Base-by-base conservation (phyloP, 345 rosid species). In the Turnera subulata region DNA sequence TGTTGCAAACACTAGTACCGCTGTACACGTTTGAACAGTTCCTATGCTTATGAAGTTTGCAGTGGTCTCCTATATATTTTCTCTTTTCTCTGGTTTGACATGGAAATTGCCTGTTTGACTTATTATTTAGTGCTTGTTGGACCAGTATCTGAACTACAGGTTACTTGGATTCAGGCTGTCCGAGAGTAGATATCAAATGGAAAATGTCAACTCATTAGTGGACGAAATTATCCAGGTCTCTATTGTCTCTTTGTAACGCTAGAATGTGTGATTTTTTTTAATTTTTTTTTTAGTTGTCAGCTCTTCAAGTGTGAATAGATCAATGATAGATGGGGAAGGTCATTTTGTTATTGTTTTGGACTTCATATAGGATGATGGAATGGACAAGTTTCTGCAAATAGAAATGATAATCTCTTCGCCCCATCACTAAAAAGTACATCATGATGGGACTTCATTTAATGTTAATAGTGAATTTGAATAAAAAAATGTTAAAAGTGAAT, bases 81-180 rank as follows among this genome's bases (percentile, higher is more conserved):
- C 48, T 24, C 24, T 47, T 55, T 48, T 66, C 49, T 37, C 38
- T n/a, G 19, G 21, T 35, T 37, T 6, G 22, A 37, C 37, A 26
- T 14, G 10, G 50, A 33, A 8, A 42, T 51, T 33, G 1, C 39
- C 19, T 25, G 20, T 15, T 25, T 54, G 56, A 55, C 43, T 52
- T 54, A 38, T 47, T 61, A 2, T 39, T 53, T 43, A 20, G 33
- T 46, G 35, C 50, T 19, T 46, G 59, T 45, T 25, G 55, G 42
- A 42, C 57, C 84, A 91, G 98, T 73, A 72, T 61, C 75, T 86
- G 70, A 88, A 91, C 75, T 86, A 81, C 79, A 88, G 87, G 76
- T 76, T 91, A 74, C 88, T 91, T 77, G 98, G 98, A 58, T 81
- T 67, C 55, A 78, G 83, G 69, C 75, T 91, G 47, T 76, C 67